phyloP scores from a whole-genome alignment of 108 stramenopile genomes.

The Skeletonema menzelii region DNA sequence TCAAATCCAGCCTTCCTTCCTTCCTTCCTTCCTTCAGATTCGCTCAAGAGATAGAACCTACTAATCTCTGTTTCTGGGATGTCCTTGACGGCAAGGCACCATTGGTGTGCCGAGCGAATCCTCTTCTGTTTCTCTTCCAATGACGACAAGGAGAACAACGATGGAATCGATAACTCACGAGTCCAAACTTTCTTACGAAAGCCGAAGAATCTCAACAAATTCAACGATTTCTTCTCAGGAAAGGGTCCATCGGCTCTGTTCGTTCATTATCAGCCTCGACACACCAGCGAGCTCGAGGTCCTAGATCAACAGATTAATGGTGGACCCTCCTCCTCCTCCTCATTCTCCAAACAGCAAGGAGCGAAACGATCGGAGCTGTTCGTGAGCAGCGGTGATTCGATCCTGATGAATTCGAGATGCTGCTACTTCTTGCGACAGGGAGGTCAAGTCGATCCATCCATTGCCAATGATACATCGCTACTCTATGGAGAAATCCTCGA shows the following conservation, averaged over 20 bases:
- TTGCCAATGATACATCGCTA: slow-evolving; percentile 57
- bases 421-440: slow-evolving; percentile 54
- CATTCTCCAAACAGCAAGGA: neutral
- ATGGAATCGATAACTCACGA: slow-evolving; percentile 50
- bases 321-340: neutral
- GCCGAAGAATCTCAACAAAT: slow-evolving; percentile 40
- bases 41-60: too few relatives aligned
- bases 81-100: slow-evolving; percentile 65
- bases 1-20: too few relatives aligned
- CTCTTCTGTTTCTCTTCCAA: slow-evolving; percentile 56
- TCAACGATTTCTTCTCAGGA: slow-evolving; percentile 67
- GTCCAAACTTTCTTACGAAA: slow-evolving; percentile 64
- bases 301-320: slow-evolving; percentile 2
- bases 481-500: slow-evolving; percentile 77
- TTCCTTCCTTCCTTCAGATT: too few relatives aligned
- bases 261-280: slow-evolving; percentile 63
- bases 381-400: slow-evolving; percentile 56
- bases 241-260: slow-evolving; percentile 58
- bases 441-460: slow-evolving; percentile 22
- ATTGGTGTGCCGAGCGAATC: slow-evolving; percentile 69
- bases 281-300: slow-evolving; percentile 30
- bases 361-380: slow-evolving; percentile 52
- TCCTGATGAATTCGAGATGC: slow-evolving; percentile 50
- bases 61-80: slow-evolving; percentile 1
- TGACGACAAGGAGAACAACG: slow-evolving; percentile 40